Evolutionary conservation across 73 alveolate genomes (phyloP), one percentile per base, ranked within the genome.

Genomic region (Paramecium tetraurelia): DNA sequence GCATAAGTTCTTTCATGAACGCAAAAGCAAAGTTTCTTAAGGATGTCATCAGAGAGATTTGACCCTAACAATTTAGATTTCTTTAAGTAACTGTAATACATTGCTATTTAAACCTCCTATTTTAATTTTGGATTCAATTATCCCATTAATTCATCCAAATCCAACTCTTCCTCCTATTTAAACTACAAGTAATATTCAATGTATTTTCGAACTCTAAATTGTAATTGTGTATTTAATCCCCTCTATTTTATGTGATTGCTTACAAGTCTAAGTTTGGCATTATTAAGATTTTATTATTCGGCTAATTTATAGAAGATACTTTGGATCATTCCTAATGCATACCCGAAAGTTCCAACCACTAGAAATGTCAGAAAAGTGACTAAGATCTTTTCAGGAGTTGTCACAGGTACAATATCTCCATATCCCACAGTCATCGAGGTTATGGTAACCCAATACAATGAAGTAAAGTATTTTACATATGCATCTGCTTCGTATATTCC

Each of bases 341-440:
- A 80, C 24, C 90, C 90, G 2, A 80, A 80, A 24, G 57, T 24
- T 11, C 90, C 90, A 20, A 43, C 57, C 2, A 80, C 90, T 11
- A 80, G 14, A 48, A 44, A 80, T 16, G 90, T 80, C 6, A 80
- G 18, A 33, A 80, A 22, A 18, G 90, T 80, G 24, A 80, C 90
- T 46, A 80, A 40, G 20, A 80, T 80, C 20, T 80, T 80, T 44
- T 80, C 90, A 31, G 90, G 72, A 80, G 57, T 35, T 27, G 90
- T 80, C 24, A 80, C 90, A 14, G 90, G 90, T 48, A 80, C 90
- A 10, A 80, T 41, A 18, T 80, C 90, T 20, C 90, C 90, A 80
- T 80, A 80, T 27, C 90, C 90, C 9, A 80, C 90, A 40, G 90
- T 80, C 90, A 80, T 80, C 8, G 90, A 80, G 4, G 90, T 80